Evolutionary conservation across 106 monocot species (phyloP).

Genomic region (Narthecium ossifragum): DNA sequence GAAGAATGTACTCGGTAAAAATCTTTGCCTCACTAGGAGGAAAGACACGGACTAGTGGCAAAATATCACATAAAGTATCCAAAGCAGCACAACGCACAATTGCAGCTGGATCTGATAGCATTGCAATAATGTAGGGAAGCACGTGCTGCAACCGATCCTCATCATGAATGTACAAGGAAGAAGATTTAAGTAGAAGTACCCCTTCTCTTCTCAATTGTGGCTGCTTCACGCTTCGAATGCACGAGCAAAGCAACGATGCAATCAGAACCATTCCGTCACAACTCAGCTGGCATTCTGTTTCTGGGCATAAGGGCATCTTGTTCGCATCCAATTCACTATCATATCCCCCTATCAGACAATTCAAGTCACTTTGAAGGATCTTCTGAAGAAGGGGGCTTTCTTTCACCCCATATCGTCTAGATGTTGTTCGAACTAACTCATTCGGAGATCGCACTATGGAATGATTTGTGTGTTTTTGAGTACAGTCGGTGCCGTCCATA

Average conservation of each 20-base stretch:
- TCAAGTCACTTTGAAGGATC: conserved; percentile 60
- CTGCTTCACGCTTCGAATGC: conserved; percentile 85
- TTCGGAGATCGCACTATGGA: conserved; percentile 22
- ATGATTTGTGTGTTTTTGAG: too few relatives aligned
- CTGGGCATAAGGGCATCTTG: conserved; percentile 33
- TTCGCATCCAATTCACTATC: conserved; percentile 54
- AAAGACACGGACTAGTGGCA: conserved; percentile 73
- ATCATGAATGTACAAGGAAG: conserved; percentile 85
- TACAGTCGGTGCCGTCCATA: too few relatives aligned
- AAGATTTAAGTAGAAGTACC: conserved; percentile 57
- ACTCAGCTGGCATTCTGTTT: conserved; percentile 22
- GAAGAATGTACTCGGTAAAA: conserved; percentile 97
- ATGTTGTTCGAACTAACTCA: conserved; percentile 13
- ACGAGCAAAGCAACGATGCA: conserved; percentile 84
- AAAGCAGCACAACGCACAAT: conserved; percentile 95
- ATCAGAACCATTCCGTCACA: conserved; percentile 94
- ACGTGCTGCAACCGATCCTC: conserved; percentile 94
- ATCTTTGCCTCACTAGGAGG: conserved; percentile 97
- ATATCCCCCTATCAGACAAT: conserved; percentile 45
- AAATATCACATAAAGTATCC: conserved; percentile 83
- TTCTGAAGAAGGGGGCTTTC: conserved; percentile 36
- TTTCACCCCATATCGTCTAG: conserved; percentile 33
- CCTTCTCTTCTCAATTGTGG: conserved; percentile 80
- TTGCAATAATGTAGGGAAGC: conserved; percentile 84
- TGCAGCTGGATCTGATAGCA: conserved; percentile 90